Base-by-base conservation (phyloP, 2,329 filamentous ascomycete genomes). In the Septoria linicola region DNA sequence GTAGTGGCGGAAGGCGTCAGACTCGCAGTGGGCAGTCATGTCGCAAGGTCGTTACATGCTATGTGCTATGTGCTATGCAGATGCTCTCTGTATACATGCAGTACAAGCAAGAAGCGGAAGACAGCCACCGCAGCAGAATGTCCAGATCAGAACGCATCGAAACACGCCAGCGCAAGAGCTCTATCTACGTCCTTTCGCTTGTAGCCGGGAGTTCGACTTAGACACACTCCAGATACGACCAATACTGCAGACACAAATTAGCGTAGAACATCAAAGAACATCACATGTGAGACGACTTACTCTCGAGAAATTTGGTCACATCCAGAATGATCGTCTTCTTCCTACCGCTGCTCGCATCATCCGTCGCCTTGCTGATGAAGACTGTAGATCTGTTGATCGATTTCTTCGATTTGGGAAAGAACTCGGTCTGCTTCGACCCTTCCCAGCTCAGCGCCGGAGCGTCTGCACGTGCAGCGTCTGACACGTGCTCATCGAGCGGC, bases 161-260 rank as follows among this genome's bases (percentile, higher is more conserved):
- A 63, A 8, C 56, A 58, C 17, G 62, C 52, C 16, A 62, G 51
- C 16, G 53, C 60, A 41, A 76, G 63, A 13, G 73, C 73, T 34
- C 59, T 48, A 60, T 76, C 73, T 11, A 76, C 66, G 58, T 74
- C 70, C 37, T 67, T 67, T 40, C 68, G 65, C 52, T 71, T 66
- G 52, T 72, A 76, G 1, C 73, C 73, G 3, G 74, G 72, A 7
- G 70, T 61, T 25, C 72, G 66, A n/a, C 73, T 73, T 8, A 76
- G 64, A 54, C 74, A 76, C 19, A 74, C 66, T 14, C 59, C 67
- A 23, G 66, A 62, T 27, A 65, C 45, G n/a, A 59, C 70, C 56
- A 73, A 64, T 42, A 45, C 57, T 65, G 49, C 16, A 35, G 14
- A 37, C 7, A 20, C 5, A 30, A 8, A 39, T 59, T 43, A 59